Percentiles rank a stretch among this genome's conserved stretches.
Evolutionary conservation across 495 filamentous ascomycete species (phyloP).

Genomic region (Viridothelium virens): DNA sequence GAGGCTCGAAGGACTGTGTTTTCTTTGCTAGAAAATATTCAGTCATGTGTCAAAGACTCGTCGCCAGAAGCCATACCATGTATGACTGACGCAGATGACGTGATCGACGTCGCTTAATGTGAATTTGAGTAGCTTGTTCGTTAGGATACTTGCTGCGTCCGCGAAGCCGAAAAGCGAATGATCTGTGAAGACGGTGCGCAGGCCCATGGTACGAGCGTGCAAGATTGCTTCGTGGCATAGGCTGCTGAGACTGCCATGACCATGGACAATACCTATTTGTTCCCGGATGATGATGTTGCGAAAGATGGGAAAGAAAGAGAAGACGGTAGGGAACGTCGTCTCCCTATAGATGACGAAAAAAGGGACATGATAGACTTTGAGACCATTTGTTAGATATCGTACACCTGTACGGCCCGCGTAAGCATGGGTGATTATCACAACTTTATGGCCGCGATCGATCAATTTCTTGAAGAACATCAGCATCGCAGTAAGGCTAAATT

Average conservation of each 20-base stretch:
- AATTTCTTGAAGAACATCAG: constrained; percentile 52
- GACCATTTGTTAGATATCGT: constrained; percentile 94
- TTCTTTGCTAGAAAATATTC: constrained; percentile 62
- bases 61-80: constrained; percentile 55
- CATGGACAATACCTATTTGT: constrained; percentile 92
- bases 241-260: constrained; percentile 83
- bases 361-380: constrained; percentile 96
- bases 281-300: constrained; percentile 92
- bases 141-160: constrained; percentile 89
- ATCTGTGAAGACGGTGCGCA: constrained; percentile 93
- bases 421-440: constrained; percentile 96
- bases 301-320: constrained; percentile 95
- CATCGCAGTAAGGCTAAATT: constrained; percentile 2
- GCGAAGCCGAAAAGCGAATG: constrained; percentile 98
- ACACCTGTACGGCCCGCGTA: constrained; percentile 86
- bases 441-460: constrained; percentile 94
- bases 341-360: constrained; percentile 93
- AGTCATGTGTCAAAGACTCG: background rate
- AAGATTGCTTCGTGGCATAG: constrained; percentile 92
- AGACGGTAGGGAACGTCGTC: constrained; percentile 92
- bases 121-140: constrained; percentile 96
- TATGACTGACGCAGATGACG: constrained; percentile 96
- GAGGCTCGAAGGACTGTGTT: constrained; percentile 95
- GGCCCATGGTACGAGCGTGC: constrained; percentile 91
- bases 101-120: constrained; percentile 94